Conservation (phyloP, 495 filamentous ascomycete species). For the Thermothielavioides terrestris region DNA sequence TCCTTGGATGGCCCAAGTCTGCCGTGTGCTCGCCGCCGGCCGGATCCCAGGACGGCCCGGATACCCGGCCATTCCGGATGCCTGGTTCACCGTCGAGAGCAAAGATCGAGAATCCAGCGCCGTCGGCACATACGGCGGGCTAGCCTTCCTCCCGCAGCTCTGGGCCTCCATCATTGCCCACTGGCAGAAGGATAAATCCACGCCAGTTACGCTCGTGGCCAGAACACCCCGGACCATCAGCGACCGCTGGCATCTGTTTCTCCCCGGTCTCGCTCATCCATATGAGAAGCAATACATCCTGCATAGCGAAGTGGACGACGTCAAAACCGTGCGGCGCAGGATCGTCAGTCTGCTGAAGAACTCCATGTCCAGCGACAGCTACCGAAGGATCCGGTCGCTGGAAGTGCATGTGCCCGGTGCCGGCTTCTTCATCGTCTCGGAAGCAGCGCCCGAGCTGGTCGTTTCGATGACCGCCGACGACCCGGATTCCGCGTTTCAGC, state of each 20-base stretch:
- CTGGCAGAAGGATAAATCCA: not conserved
- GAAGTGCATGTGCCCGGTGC: slow-evolving; percentile 12
- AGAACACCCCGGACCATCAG: not conserved
- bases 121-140: slow-evolving; percentile 14
- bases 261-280: slow-evolving; percentile 2
- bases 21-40: slow-evolving; percentile 18
- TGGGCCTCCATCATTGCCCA: slow-evolving; percentile 7
- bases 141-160: slow-evolving; percentile 5
- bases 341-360: slow-evolving; percentile 2
- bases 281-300: slow-evolving; percentile 3
- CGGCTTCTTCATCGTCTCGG: not conserved
- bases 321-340: not conserved
- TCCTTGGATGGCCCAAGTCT: slow-evolving; percentile 10
- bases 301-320: not conserved
- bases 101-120: not conserved
- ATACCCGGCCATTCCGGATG: slow-evolving; percentile 17
- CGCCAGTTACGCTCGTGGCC: not conserved
- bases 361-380: not conserved
- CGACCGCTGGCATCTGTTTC: slow-evolving; percentile 15
- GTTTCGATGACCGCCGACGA: not conserved
- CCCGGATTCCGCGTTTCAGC: not conserved
- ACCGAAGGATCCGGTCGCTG: not conserved
- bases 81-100: slow-evolving; percentile 9
- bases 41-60: slow-evolving; percentile 17
- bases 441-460: not conserved